phyloP scores from a whole-genome alignment of 192 early-diverging fungal species.

The Jimgerdemannia flammicorona region DNA sequence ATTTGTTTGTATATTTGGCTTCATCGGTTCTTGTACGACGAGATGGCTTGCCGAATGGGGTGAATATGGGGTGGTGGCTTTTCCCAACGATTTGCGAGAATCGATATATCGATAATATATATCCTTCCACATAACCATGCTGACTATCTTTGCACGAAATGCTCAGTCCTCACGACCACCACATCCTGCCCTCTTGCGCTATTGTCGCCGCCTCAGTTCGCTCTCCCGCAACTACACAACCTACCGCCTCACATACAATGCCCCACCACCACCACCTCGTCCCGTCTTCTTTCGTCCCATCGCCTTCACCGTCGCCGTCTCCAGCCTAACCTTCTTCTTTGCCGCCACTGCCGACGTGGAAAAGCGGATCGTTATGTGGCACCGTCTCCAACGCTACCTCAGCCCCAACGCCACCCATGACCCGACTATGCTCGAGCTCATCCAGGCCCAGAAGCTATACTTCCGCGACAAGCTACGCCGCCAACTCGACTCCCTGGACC shows the following conservation, averaged over 20 bases:
- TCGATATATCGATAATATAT: background rate
- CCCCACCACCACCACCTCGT: background rate
- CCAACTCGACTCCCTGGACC: constrained; percentile 26
- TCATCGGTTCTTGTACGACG: too few species aligned
- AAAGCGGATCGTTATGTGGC: constrained; percentile 21
- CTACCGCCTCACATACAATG: background rate
- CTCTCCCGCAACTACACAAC: constrained; percentile 1
- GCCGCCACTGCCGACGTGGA: constrained; percentile 34
- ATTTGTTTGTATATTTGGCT: too few species aligned
- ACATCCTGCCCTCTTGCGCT: background rate
- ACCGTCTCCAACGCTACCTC: constrained; percentile 15
- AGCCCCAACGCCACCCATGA: constrained; percentile 17
- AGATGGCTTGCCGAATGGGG: too few species aligned
- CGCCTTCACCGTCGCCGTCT: constrained; percentile 36
- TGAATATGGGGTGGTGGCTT: too few species aligned
- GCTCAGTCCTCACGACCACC: background rate
- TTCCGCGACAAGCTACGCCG: constrained; percentile 12
- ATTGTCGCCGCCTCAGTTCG: constrained; percentile 5
- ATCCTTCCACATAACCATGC: too few species aligned
- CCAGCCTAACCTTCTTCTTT: constrained; percentile 29
- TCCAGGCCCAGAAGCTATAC: constrained; percentile 23
- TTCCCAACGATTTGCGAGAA: background rate
- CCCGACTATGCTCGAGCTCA: constrained; percentile 19
- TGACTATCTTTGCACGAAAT: too few species aligned
- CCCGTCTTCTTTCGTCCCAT: constrained; percentile 35